Evolutionary conservation across 768 basidiomycete species (phyloP).

Genomic region (Serpula lacrymans): DNA sequence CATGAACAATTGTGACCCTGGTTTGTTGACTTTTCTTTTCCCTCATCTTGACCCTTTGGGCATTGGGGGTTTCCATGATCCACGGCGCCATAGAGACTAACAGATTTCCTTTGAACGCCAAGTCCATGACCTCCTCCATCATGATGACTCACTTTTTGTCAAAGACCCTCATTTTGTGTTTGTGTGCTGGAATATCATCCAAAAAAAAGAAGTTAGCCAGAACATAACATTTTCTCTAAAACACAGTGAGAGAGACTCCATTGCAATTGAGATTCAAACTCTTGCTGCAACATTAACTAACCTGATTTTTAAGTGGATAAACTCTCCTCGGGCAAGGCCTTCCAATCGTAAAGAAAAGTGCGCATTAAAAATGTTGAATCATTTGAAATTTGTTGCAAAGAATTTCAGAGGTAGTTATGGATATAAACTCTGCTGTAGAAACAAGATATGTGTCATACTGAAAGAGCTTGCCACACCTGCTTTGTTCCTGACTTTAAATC

Average conservation of each 20-base stretch:
- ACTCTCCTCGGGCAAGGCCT: too few relatives aligned
- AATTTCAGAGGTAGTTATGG: conserved; percentile 17
- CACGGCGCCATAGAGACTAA: conserved; percentile 3
- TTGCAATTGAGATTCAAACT: not conserved
- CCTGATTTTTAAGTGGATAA: not conserved
- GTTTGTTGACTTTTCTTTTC: not conserved
- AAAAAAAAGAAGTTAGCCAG: conserved; percentile 9
- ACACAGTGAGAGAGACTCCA: not conserved
- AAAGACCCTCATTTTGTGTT: too few relatives aligned
- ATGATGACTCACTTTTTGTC: too few relatives aligned
- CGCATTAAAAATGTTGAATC: too few relatives aligned
- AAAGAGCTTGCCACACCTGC: conserved; percentile 11
- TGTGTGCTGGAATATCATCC: conserved; percentile 14
- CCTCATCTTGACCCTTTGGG: not conserved
- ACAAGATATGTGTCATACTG: conserved; percentile 16
- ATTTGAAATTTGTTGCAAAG: conserved; percentile 6
- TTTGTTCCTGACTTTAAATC: conserved; percentile 20
- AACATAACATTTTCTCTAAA: conserved; percentile 1
- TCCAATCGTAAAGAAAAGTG: too few relatives aligned
- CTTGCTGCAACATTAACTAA: not conserved
- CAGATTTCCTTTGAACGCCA: not conserved
- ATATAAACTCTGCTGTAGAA: conserved; percentile 13
- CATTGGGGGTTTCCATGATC: not conserved
- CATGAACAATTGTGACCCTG: not conserved
- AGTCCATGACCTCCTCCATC: too few relatives aligned